Evolutionary conservation across 2,329 filamentous ascomycete genomes (phyloP).

Genomic region (Proliferodiscus dingleyae): DNA sequence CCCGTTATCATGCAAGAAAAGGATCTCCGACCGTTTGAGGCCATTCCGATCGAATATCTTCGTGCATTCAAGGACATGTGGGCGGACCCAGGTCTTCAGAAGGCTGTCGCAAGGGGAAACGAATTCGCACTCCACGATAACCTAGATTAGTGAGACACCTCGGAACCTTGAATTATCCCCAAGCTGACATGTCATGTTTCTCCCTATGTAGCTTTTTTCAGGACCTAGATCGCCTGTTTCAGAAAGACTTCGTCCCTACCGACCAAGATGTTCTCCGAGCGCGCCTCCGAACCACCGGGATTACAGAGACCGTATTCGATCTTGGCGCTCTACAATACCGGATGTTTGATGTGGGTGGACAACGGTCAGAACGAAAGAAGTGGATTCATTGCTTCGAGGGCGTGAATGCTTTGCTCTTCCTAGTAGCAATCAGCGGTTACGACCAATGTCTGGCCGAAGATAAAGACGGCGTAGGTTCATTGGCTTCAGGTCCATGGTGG

Average conservation of each 20-base stretch:
- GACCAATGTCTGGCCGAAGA: slow-evolving; percentile 96
- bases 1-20: slow-evolving; percentile 71
- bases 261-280: slow-evolving; percentile 94
- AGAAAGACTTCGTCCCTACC: slow-evolving; percentile 75
- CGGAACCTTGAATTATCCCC: background rate
- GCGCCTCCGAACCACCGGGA: slow-evolving; percentile 85
- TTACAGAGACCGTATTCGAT: slow-evolving; percentile 92
- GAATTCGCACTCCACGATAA: slow-evolving; percentile 97
- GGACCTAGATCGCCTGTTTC: slow-evolving; percentile 71
- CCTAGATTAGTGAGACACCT: slow-evolving; percentile 69
- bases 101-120: slow-evolving; percentile 88
- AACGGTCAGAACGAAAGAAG: slow-evolving; percentile 71
- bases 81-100: slow-evolving; percentile 76
- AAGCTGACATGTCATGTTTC: slow-evolving; percentile 8
- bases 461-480: slow-evolving; percentile 75
- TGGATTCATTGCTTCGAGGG: slow-evolving; percentile 78
- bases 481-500: background rate
- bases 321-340: slow-evolving; percentile 88
- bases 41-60: slow-evolving; percentile 72
- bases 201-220: slow-evolving; percentile 73
- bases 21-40: slow-evolving; percentile 78
- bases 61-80: slow-evolving; percentile 80
- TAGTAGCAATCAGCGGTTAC: slow-evolving; percentile 93
- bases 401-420: slow-evolving; percentile 81
- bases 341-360: slow-evolving; percentile 78